These are phyloP conservation scores for Boletus subcaerulescens DNA, from an alignment of 768 basidiomycete species.

Conservation along the genomic window DNA sequence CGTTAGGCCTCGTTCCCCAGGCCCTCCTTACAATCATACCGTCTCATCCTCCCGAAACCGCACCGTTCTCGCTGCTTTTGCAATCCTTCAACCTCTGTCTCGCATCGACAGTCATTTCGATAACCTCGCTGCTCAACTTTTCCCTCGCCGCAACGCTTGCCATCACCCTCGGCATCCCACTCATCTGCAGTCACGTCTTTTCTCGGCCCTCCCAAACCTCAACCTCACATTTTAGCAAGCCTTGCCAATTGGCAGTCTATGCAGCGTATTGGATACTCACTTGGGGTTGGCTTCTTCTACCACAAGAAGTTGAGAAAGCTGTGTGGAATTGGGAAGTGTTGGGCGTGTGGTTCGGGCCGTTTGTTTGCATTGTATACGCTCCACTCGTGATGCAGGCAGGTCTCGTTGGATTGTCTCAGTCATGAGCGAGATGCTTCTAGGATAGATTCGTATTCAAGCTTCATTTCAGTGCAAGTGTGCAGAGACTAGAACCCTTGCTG, in stretches of 20 bases:
- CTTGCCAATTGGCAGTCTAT: constrained; percentile 15
- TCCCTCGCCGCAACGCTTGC: constrained; percentile 78
- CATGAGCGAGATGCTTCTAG: constrained; percentile 1
- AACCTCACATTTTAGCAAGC: constrained; percentile 26
- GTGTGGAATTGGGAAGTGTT: constrained; percentile 79
- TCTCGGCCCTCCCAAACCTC: constrained; percentile 14
- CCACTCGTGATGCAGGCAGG: constrained; percentile 73
- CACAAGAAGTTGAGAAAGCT: constrained; percentile 45
- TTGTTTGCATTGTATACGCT: constrained; percentile 74
- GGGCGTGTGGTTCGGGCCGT: constrained; percentile 80
- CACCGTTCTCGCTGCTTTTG: constrained; percentile 49
- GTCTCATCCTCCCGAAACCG: constrained; percentile 24
- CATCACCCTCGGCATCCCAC: constrained; percentile 60
- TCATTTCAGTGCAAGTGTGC: not conserved
- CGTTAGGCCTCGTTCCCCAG: constrained; percentile 33
- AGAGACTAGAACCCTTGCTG: not conserved
- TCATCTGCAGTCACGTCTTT: constrained; percentile 45
- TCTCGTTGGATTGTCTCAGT: constrained; percentile 43
- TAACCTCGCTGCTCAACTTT: constrained; percentile 88
- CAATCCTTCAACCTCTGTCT: constrained; percentile 78
- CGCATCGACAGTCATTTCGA: constrained; percentile 82
- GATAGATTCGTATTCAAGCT: not conserved
- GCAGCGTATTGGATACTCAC: constrained; percentile 45
- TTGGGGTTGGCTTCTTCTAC: constrained; percentile 55
- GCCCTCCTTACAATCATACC: constrained; percentile 30